phyloP scores from a whole-genome alignment of 768 basidiomycete species.

The Suillus fuscotomentosus region DNA sequence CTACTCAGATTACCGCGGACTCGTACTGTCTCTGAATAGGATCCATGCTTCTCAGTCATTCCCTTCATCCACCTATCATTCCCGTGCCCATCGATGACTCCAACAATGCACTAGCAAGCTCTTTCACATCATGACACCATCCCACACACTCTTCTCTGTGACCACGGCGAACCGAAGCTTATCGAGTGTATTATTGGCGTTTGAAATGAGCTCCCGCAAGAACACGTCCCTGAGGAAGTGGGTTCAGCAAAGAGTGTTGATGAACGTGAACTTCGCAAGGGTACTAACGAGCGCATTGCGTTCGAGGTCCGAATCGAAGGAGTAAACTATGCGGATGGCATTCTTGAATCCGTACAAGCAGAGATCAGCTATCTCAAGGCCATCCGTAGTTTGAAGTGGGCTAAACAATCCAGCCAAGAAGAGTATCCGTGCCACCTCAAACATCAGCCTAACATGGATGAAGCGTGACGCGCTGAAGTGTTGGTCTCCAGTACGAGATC shows the following conservation, averaged over 20 bases:
- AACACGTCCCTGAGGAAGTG: constrained; percentile 65
- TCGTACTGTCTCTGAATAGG: too few species aligned
- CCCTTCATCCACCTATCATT: constrained; percentile 20
- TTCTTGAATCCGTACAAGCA: constrained; percentile 95
- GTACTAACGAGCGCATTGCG: constrained; percentile 99
- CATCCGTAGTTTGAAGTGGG: constrained; percentile 93
- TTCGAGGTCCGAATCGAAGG: constrained; percentile 95
- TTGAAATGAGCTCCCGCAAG: constrained; percentile 88
- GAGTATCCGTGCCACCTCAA: constrained; percentile 98
- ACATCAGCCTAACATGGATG: constrained; percentile 97
- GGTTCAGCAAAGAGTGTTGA: constrained; percentile 3
- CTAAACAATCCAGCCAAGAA: constrained; percentile 94
- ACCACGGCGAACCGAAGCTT: constrained; percentile 86
- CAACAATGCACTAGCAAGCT: constrained; percentile 60
- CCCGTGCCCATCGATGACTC: constrained; percentile 45
- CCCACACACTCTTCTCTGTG: constrained; percentile 70
- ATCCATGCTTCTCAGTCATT: constrained; percentile 13
- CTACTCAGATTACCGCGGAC: too few species aligned
- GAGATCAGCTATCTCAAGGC: constrained; percentile 85
- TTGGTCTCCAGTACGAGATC: constrained; percentile 73
- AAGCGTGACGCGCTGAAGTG: constrained; percentile 97
- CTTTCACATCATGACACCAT: constrained; percentile 61
- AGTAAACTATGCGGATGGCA: constrained; percentile 95
- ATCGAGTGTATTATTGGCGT: constrained; percentile 95
- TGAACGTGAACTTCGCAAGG: constrained; percentile 9